Base-by-base conservation (phyloP, 495 filamentous ascomycete genomes). In the Sabuloglossum arenarium region DNA sequence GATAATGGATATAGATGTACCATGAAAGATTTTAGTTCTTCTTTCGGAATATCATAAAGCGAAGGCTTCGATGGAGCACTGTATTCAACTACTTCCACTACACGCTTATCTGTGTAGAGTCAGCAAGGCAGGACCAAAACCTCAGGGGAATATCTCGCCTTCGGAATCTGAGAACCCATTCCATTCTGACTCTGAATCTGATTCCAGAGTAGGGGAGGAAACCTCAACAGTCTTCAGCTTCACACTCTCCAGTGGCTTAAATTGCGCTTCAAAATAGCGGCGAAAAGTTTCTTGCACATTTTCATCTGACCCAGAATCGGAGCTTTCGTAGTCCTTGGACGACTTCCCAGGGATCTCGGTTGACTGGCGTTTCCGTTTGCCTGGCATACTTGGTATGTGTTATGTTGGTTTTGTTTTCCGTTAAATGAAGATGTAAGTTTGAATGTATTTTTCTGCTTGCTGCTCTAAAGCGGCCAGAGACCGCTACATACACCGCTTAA, bases 241-340 rank as follows among this genome's bases (percentile, higher is more conserved):
- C 12, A 57, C 53, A 50, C 64, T 61, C 59, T 73, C 71, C 23
- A 96, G 62, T 11, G 89, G 86, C 60, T 80, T 77, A 68, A 94
- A 97, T 61, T 82, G 80, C 9, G 82, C 77, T 68, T 96, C 91
- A 66, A 98, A 97, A 64, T 86, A 81, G 59, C 79, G 81, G 57
- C 79, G 79, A 59, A 98, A 80, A 32, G 84, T 70, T 56, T 75
- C 79, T 60, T 78, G 73, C 30, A 66, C 56, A 32, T 67, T 60
- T 8, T 8, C 43, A 6, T 24, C 56, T 50, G 43, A 31, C n/a
- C 37, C 47, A 9, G 54, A 23, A 14, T 14, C 24, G 21, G n/a
- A 4, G 39, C 39, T 21, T 10, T n/a, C n/a, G 3, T 6, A 28
- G 23, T 51, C 23, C 47, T 51, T 1, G 24, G 47, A 23, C 28